phyloP scores from a whole-genome alignment of 2,329 filamentous ascomycete genomes.

The Penicillium rolfsii region DNA sequence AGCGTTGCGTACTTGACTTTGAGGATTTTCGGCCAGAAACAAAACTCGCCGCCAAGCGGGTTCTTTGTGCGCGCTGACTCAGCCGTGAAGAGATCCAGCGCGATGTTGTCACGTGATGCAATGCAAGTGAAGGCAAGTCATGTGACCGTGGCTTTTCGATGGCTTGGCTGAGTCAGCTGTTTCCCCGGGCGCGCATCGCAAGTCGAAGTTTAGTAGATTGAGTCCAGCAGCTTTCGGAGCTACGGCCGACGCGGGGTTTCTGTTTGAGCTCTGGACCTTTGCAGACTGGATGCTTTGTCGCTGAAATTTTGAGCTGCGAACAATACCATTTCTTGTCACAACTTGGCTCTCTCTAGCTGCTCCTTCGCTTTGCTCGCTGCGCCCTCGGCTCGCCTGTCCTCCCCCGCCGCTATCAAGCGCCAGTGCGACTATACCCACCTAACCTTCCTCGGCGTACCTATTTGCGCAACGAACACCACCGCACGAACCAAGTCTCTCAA shows the following conservation, averaged over 20 bases:
- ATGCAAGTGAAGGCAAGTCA: neutral
- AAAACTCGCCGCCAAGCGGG: conserved; percentile 35
- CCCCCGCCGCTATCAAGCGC: conserved; percentile 47
- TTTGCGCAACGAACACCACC: conserved; percentile 21
- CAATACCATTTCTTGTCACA: neutral
- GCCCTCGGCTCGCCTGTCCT: conserved; percentile 23
- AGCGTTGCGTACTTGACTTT: conserved; percentile 29
- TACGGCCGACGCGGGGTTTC: conserved; percentile 10
- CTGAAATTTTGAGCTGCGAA: neutral
- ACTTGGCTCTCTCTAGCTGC: conserved; percentile 2
- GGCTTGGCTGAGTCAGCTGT: conserved; percentile 11
- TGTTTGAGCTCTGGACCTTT: conserved; percentile 6
- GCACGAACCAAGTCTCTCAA: conserved; percentile 12
- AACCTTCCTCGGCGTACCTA: conserved; percentile 20
- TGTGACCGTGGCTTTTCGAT: neutral
- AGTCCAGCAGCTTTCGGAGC: conserved; percentile 11
- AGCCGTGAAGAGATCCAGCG: conserved; percentile 14
- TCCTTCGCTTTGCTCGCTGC: conserved; percentile 11
- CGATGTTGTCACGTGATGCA: neutral
- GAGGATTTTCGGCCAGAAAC: conserved; percentile 44
- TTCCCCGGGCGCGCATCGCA: conserved; percentile 13
- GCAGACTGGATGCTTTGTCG: neutral
- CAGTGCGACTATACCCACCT: conserved; percentile 38
- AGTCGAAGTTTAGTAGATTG: conserved; percentile 1
- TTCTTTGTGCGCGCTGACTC: conserved; percentile 43